phyloP scores from a whole-genome alignment of 2,329 filamentous ascomycete species.

The Fusarium dlaminii region DNA sequence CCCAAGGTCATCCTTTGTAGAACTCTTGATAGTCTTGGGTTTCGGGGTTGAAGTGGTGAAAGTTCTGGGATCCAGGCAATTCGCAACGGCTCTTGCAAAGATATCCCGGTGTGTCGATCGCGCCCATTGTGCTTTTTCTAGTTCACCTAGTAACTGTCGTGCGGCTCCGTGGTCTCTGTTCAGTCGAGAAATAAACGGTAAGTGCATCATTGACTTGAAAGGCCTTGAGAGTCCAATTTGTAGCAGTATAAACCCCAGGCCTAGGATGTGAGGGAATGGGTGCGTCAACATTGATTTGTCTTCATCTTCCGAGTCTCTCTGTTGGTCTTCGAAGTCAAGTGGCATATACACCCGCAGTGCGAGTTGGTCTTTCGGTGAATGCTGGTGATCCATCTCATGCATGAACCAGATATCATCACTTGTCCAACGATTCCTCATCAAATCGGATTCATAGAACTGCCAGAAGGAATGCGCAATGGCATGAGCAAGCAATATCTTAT shows the following conservation, averaged over 20 bases:
- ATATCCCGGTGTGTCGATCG: neutral
- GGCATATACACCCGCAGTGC: neutral
- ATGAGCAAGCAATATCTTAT: neutral
- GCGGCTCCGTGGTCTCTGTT: neutral
- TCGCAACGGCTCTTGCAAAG: neutral
- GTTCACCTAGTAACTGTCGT: rapidly evolving
- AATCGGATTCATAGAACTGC: neutral
- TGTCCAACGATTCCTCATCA: rapidly evolving
- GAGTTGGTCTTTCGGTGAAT: rapidly evolving
- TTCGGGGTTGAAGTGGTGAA: rapidly evolving
- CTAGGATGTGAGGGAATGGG: neutral
- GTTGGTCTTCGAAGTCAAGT: rapidly evolving
- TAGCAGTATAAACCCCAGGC: neutral
- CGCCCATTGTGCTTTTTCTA: neutral
- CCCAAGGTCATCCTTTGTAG: rapidly evolving
- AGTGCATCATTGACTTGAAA: rapidly evolving
- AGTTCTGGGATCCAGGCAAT: neutral
- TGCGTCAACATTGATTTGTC: neutral
- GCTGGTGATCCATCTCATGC: neutral
- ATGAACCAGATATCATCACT: neutral
- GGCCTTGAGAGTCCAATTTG: neutral
- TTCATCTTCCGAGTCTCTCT: rapidly evolving
- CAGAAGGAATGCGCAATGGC: neutral
- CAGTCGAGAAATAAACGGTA: rapidly evolving
- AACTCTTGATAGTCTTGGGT: rapidly evolving